Conservation (phyloP, 1,284 basidiomycete genomes). For the Singerocomus inundabilis region DNA sequence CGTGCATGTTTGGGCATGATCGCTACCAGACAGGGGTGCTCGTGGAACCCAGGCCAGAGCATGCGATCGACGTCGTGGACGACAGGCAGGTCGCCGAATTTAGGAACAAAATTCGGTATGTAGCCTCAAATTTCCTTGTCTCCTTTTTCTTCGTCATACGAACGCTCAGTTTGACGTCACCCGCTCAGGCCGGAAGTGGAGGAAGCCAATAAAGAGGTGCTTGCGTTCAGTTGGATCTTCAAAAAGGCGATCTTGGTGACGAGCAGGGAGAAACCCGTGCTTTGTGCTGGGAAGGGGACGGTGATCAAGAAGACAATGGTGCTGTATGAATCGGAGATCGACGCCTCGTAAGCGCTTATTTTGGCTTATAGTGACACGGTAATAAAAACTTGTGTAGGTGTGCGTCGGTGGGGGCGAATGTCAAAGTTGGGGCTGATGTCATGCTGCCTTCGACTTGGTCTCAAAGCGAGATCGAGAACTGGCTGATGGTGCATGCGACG, state of each 20-base stretch:
- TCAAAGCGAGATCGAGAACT: slow-evolving; percentile 19
- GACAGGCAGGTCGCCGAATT: slow-evolving; percentile 18
- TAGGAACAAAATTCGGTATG: slow-evolving; percentile 29
- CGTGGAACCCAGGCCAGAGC: slow-evolving; percentile 24
- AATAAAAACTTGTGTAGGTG: slow-evolving; percentile 4
- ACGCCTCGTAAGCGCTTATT: slow-evolving; percentile 16
- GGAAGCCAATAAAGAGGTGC: slow-evolving; percentile 34
- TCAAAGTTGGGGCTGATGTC: slow-evolving; percentile 13
- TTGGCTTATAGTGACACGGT: too few species aligned
- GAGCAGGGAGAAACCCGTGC: slow-evolving; percentile 26
- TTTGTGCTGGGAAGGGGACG: slow-evolving; percentile 29
- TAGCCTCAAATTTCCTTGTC: too few species aligned
- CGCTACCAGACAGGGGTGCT: slow-evolving; percentile 26
- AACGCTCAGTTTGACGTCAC: background rate
- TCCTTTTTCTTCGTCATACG: background rate
- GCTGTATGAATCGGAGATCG: slow-evolving; percentile 29
- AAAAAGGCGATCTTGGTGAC: slow-evolving; percentile 34
- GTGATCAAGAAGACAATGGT: slow-evolving; percentile 28
- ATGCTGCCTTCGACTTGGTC: slow-evolving; percentile 21
- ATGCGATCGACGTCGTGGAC: slow-evolving; percentile 23
- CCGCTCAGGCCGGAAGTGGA: slow-evolving; percentile 28
- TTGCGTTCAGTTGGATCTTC: slow-evolving; percentile 35
- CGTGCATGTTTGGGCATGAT: slow-evolving; percentile 27
- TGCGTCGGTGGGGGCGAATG: slow-evolving; percentile 17
- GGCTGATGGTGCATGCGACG: slow-evolving; percentile 28